Base-by-base conservation (phyloP, 1,139 yeast genomes). In the Hansenula anomala region DNA sequence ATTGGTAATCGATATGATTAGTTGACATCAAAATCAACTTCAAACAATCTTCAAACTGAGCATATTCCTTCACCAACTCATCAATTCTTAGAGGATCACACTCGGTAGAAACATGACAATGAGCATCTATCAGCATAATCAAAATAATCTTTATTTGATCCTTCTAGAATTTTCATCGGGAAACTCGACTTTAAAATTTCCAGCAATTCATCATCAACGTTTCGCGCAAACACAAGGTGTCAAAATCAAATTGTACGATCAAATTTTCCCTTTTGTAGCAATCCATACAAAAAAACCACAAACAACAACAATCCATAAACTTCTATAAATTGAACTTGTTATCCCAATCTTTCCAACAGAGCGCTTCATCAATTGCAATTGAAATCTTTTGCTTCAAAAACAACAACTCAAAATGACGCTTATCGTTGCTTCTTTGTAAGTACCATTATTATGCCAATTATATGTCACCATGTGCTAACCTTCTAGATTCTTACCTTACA, bases 401-500 rank as follows among this genome's bases (percentile, higher is more conserved):
- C n/a, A n/a, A n/a, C 22, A 6, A 20, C 9, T 9, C 22, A 9
- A 6, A 20, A 78, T 79, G 86, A 75, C 85, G 8, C 61, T 79
- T 28, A 69, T 78, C 40, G 70, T 78, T 32, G 86, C 78, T 22
- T 73, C 85, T 24, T 61, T 79, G 82, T 78, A 73, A 54, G 84
- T 77, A 4, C 13, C 4, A 4, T 11, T 16, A 13, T 12, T 13
- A 22, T 30, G 33, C 9, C n/a, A 9, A n/a, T 8, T 4, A 13
- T 4, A 6, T 8, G 13, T 3, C 18, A 17, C 16, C 7, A n/a
- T 18, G n/a, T 20, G 31, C 36, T 37, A 43, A 35, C 46, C 33
- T 22, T 32, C 19, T 9, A 79, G 87, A 41, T 80, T 82, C 48
- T 65, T 83, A 30, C 90, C 92, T 4, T 78, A 80, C 51, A 80